Conservation (phyloP, 2,329 filamentous ascomycete genomes). For the Coniochaeta hoffmannii region DNA sequence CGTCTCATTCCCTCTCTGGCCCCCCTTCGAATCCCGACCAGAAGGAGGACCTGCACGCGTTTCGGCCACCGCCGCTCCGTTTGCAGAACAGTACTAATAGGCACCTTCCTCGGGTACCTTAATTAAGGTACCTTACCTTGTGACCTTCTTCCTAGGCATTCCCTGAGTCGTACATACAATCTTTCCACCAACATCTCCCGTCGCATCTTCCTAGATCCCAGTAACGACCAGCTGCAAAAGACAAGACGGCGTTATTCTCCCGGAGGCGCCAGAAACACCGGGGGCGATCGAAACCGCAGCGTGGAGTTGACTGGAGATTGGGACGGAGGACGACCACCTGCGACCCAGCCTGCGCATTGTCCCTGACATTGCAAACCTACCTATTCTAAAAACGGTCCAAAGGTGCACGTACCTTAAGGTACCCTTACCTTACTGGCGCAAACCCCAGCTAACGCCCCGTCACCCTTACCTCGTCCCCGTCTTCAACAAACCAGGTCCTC, state of each 20-base stretch:
- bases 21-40: conserved; percentile 9
- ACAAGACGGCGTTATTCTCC: not conserved
- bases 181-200: no score
- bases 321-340: not conserved
- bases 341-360: not conserved
- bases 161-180: no score
- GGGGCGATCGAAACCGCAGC: not conserved
- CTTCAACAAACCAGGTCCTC: not conserved
- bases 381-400: not conserved
- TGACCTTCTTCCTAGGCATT: no score
- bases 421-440: no score
- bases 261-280: not conserved
- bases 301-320: not conserved
- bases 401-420: no score
- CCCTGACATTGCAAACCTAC: not conserved
- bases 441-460: not conserved
- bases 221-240: not conserved
- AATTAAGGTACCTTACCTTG: no score
- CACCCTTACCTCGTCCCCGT: not conserved
- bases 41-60: no score
- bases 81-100: no score
- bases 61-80: no score
- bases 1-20: conserved; percentile 11
- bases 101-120: no score
- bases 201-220: no score